Conservation (phyloP, 2,329 filamentous ascomycete species). For the Cercospora sojina region DNA sequence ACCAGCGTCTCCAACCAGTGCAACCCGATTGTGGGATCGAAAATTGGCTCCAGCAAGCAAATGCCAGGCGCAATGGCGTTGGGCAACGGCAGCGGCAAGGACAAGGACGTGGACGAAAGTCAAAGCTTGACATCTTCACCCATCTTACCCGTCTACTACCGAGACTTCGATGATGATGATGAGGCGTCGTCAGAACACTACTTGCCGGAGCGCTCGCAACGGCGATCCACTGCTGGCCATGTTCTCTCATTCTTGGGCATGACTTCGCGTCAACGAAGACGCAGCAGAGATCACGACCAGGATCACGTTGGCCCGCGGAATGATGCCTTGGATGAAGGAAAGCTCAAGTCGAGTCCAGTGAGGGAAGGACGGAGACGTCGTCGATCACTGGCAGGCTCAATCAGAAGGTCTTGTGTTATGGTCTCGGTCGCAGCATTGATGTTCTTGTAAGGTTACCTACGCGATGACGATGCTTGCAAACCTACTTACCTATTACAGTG, state of each 20-base stretch:
- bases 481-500: slow-evolving; percentile 36
- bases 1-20: not conserved
- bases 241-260: slow-evolving; percentile 11
- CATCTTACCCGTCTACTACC: slow-evolving; percentile 14
- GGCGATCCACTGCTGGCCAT: slow-evolving; percentile 7
- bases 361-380: slow-evolving; percentile 19
- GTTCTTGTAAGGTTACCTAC: slow-evolving; percentile 22
- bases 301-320: slow-evolving; percentile 17
- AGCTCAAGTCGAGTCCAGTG: slow-evolving; percentile 10
- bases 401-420: slow-evolving; percentile 15
- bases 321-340: slow-evolving; percentile 16
- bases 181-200: slow-evolving; percentile 10
- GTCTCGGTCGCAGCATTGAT: slow-evolving; percentile 20
- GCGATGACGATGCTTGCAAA: not conserved
- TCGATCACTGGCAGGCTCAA: slow-evolving; percentile 13
- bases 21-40: not conserved
- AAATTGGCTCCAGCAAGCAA: not conserved
- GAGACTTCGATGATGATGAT: slow-evolving; percentile 18
- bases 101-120: slow-evolving; percentile 4
- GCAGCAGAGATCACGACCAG: slow-evolving; percentile 10
- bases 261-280: slow-evolving; percentile 8
- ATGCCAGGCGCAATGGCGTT: not conserved
- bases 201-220: slow-evolving; percentile 1
- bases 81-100: not conserved
- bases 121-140: slow-evolving; percentile 11